Evolutionary conservation across 257 asterid species (phyloP), one percentile per base, ranked within the genome.

Genomic region (Capsicum baccatum): DNA sequence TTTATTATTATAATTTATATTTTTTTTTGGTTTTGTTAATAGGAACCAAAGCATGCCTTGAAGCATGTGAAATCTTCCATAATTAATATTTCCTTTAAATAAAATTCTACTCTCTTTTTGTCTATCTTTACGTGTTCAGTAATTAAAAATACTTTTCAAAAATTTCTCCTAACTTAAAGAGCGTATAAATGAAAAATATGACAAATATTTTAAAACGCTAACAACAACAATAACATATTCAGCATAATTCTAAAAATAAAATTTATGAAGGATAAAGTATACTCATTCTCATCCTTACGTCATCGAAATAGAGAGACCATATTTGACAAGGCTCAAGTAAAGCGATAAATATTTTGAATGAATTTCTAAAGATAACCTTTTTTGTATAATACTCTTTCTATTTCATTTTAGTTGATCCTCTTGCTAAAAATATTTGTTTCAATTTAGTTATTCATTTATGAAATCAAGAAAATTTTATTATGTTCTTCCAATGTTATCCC

Each of bases 1-100:
- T 70, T 74, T 58, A 14, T 13, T 33, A 66, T 33, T 67, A 7
- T 69, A 69, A 37, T 47, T 71, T 71, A 58, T 71, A 35, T 42
- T 47, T 71, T 33, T 42, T 47, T 71, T 33, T 6, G 79, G 79
- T 39, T 42, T 52, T 70, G 67, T 70, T 56, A 26, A 37, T 71
- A 39, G 67, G 85, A 83, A 55, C 39, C 47, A 69, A 83, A 70
- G 70, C 81, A 83, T 68, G 81, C 80, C 8, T 47, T 66, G 79
- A 52, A 69, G 76, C 67, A 66, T 67, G 84, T 82, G 84, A 52
- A 47, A 8, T 52, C 56, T 66, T 82, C 52, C 79, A 70, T 55
- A 42, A 83, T 68, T 83, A 26, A 2, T 26, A 44, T 59, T 50
- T 55, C 8, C 19, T 35, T 48, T 52, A 55, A 39, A 55, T 79